Percentiles rank a stretch among this genome's conserved stretches.
phyloP scores from a whole-genome alignment of 257 asterid genomes.

The Cynanchum wilfordii region DNA sequence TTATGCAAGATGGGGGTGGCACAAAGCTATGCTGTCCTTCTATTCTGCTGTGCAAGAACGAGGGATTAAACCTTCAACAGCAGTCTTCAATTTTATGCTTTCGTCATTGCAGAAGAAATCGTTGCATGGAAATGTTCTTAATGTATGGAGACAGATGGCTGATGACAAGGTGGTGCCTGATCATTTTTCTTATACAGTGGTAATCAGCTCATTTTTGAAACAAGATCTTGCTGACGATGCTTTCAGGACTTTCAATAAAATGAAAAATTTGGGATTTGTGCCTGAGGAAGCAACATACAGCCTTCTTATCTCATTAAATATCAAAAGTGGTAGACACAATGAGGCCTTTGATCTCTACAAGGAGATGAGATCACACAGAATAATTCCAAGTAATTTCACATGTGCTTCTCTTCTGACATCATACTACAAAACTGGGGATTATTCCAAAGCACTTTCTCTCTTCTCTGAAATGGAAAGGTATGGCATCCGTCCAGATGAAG shows the following conservation, averaged over 20 bases:
- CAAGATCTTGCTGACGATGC: conserved; percentile 62
- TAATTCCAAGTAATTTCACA: conserved; percentile 78
- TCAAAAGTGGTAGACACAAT: conserved; percentile 48
- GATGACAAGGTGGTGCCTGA: conserved; percentile 58
- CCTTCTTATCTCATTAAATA: conserved; percentile 59
- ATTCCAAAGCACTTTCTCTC: conserved; percentile 77
- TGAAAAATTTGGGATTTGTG: conserved; percentile 64
- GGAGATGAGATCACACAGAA: conserved; percentile 71
- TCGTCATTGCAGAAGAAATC: conserved; percentile 88
- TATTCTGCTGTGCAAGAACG: conserved; percentile 81
- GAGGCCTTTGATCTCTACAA: conserved; percentile 60
- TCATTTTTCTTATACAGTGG: conserved; percentile 76
- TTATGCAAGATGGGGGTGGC: conserved; percentile 90
- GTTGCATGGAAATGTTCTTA: conserved; percentile 50
- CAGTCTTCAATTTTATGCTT: conserved; percentile 89
- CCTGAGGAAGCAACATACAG: conserved; percentile 96
- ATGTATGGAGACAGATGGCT: conserved; percentile 65
- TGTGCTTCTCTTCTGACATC: conserved; percentile 91
- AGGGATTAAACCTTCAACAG: conserved; percentile 45
- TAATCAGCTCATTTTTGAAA: conserved; percentile 68
- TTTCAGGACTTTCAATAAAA: conserved; percentile 49
- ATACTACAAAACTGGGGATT: conserved; percentile 64
- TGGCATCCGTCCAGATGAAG: conserved; percentile 73
- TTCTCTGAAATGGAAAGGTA: conserved; percentile 80
- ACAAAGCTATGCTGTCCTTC: conserved; percentile 84